A percentile compares a stretch with the other conserved stretches of the same genome.
phyloP scores from a whole-genome alignment of 176 grass and related monocot genomes.

The Puya raimondii region DNA sequence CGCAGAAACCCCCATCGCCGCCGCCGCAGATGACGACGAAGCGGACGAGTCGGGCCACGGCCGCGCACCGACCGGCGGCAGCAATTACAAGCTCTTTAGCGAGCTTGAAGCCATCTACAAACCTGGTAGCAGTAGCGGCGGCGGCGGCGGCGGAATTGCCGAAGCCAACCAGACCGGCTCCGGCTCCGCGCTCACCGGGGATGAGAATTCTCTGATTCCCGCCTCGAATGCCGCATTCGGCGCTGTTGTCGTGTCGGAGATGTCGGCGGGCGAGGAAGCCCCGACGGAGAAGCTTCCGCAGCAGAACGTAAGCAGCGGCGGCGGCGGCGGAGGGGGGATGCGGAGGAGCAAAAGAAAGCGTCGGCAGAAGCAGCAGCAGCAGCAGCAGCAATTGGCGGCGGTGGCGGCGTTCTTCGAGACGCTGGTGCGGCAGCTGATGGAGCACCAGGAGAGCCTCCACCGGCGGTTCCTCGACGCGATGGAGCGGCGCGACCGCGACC shows the following conservation, averaged over 20 bases:
- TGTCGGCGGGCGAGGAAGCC: slow-evolving; percentile 69
- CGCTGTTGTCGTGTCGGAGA: slow-evolving; percentile 35
- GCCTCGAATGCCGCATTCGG: slow-evolving; percentile 6
- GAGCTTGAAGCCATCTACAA: slow-evolving; percentile 97
- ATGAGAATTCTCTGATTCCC: slow-evolving; percentile 54
- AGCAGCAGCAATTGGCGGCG: slow-evolving; percentile 61
- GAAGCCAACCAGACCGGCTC: slow-evolving; percentile 60
- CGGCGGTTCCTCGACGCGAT: slow-evolving; percentile 74
- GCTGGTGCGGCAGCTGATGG: slow-evolving; percentile 76
- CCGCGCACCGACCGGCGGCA: not conserved
- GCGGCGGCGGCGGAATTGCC: slow-evolving; percentile 7
- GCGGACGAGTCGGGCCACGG: too few species aligned
- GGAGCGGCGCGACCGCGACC: slow-evolving; percentile 78
- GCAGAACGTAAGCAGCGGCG: not conserved
- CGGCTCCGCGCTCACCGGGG: slow-evolving; percentile 70
- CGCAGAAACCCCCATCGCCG: slow-evolving; percentile 15
- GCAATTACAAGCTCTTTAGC: slow-evolving; percentile 97
- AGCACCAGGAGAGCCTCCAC: slow-evolving; percentile 96
- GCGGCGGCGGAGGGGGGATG: slow-evolving; percentile 33
- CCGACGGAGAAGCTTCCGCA: slow-evolving; percentile 26
- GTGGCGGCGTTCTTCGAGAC: slow-evolving; percentile 80
- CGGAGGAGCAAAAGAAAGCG: slow-evolving; percentile 12
- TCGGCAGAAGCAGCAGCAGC: slow-evolving; percentile 43
- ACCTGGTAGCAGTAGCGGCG: slow-evolving; percentile 41
- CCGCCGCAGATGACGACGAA: not conserved